Evolutionary conservation across 1,284 basidiomycete species (phyloP), one percentile per base, ranked within the genome.

Genomic region (Heliocybe sulcata): DNA sequence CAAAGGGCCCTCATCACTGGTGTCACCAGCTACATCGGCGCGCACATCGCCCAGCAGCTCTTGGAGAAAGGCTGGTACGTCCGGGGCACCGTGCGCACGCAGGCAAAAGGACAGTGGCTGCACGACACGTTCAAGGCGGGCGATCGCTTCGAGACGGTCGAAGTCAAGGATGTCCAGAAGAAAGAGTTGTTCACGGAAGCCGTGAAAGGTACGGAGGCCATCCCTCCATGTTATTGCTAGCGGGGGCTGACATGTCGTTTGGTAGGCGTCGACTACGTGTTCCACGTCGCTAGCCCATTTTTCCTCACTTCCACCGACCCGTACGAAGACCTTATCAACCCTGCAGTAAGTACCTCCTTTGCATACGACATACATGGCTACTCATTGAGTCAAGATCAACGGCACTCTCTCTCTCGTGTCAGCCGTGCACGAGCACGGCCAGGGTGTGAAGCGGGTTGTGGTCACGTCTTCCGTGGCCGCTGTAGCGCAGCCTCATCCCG

Each of bases 21-120:
- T 14, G 67, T 64, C 2, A 64, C 68, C 38, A 68, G 69, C 23
- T 69, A 66, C 53, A 57, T 71, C 1, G 67, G 64, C n/a, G 65
- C 67, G 2, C 65, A 69, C 49, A 63, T 69, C 8, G 64, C 66
- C 16, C 52, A 62, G 9, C 61, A 67, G 35, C 63, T 70, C 9
- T 54, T 70, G n/a, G 57, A 64, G 35, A 60, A 63, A 26, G 66
- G 68, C 2, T 69, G 69, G 38, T 59, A 59, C 23, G 70, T 72
- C 26, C 23, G 55, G 22, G 55, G 55, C 6, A 53, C 51, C 14
- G 48, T 51, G 8, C 47, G 53, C 42, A 31, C 20, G 9, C 35
- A 35, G 33, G 33, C 33, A 9, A 35, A 35, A 16, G 33, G 19
- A 35, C 20, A 35, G 12, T 51, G 33, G 33, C 48, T 19, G 53